phyloP scores from a whole-genome alignment of 768 basidiomycete genomes.

The Mycena sanguinolenta region DNA sequence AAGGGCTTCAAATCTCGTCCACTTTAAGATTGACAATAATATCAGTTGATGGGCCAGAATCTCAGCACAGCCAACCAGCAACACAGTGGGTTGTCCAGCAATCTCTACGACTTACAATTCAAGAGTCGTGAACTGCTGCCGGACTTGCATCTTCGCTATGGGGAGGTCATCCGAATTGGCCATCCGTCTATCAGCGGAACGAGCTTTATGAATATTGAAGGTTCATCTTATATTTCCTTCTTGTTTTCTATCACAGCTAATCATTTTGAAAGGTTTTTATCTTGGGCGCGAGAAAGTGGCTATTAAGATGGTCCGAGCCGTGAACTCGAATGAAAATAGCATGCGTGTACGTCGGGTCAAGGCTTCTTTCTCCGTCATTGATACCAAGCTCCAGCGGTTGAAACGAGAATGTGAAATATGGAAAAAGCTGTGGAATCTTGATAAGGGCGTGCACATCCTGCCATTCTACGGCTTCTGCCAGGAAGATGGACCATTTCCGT shows the following conservation, averaged over 20 bases:
- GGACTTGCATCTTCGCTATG: slow-evolving; percentile 62
- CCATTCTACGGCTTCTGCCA: slow-evolving; percentile 72
- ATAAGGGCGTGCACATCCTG: slow-evolving; percentile 64
- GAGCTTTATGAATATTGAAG: slow-evolving; percentile 54
- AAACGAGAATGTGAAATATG: slow-evolving; percentile 67
- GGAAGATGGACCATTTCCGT: slow-evolving; percentile 70
- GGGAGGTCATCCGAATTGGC: slow-evolving; percentile 65
- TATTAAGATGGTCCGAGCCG: slow-evolving; percentile 68
- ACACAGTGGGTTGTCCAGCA: slow-evolving; percentile 61
- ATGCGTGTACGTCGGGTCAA: slow-evolving; percentile 49
- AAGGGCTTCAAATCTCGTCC: background rate
- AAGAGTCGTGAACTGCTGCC: slow-evolving; percentile 62
- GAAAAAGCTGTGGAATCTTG: slow-evolving; percentile 65
- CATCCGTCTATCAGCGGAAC: slow-evolving; percentile 65
- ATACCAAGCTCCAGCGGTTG: slow-evolving; percentile 57
- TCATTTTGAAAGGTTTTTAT: slow-evolving; percentile 62
- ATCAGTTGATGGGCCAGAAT: slow-evolving; percentile 52
- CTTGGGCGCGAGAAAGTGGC: slow-evolving; percentile 67
- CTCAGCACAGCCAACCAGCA: slow-evolving; percentile 47
- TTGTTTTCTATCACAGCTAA: background rate
- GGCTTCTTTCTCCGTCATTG: background rate
- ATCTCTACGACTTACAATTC: slow-evolving; percentile 63
- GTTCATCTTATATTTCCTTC: background rate
- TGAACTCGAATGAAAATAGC: slow-evolving; percentile 61
- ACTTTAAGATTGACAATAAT: background rate